Percentiles rank a stretch among this genome's conserved stretches.
Conservation (phyloP, 192 early-diverging fungal species). For the Coemansia sp. region DNA sequence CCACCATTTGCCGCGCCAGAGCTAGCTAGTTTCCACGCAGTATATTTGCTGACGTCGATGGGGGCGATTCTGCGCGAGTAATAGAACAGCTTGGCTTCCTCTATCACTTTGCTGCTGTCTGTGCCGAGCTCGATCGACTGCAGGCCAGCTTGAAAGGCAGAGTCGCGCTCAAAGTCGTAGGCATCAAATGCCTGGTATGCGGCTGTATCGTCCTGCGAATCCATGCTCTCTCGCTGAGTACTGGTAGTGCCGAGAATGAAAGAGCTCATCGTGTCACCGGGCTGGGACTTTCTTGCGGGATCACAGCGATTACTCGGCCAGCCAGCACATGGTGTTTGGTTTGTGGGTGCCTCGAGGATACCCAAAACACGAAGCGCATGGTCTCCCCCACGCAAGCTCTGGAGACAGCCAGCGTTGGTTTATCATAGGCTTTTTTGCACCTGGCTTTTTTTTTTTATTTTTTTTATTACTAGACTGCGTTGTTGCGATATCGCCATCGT, state of each 20-base stretch:
- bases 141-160: slow-evolving; percentile 36
- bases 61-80: slow-evolving; percentile 16
- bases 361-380: slow-evolving; percentile 5
- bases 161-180: slow-evolving; percentile 42
- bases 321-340: not conserved
- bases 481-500: not conserved
- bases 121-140: slow-evolving; percentile 12
- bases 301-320: not conserved
- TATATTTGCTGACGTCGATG: slow-evolving; percentile 18
- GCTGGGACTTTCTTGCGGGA: too few relatives aligned
- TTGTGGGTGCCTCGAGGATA: not conserved
- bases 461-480: not conserved
- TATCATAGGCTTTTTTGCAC: not conserved
- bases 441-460: not conserved
- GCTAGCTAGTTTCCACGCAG: slow-evolving; percentile 24
- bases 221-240: too few relatives aligned
- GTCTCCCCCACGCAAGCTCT: too few relatives aligned
- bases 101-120: not conserved
- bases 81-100: slow-evolving; percentile 38
- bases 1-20: not conserved
- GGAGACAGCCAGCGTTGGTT: too few relatives aligned
- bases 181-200: slow-evolving; percentile 29
- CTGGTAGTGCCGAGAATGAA: too few relatives aligned
- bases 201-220: slow-evolving; percentile 4
- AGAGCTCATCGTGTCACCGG: too few relatives aligned